Base-by-base conservation (phyloP, 768 basidiomycete species). In the Pleurotus tuber-regium region DNA sequence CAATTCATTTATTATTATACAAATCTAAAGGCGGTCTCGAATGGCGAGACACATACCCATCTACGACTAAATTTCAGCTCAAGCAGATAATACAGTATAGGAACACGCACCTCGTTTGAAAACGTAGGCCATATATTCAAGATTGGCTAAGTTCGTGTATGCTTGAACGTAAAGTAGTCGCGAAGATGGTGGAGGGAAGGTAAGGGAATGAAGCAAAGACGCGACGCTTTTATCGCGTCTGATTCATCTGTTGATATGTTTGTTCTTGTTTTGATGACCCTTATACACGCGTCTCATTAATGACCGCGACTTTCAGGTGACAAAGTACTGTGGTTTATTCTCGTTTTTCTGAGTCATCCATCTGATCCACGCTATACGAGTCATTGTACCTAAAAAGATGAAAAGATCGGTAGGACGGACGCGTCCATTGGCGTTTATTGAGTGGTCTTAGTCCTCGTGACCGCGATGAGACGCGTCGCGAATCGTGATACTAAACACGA, bases 1-100 rank as follows among this genome's bases (percentile, higher is more conserved):
- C n/a, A 42, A 11, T 56, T 57, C 29, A 51, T 59, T 61, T 55
- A 62, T 43, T 49, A n/a, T n/a, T n/a, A n/a, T n/a, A n/a, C n/a
- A 57, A 57, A 24, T 33, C 8, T 11, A 31, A 41, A 36, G 28
- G 52, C 53, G 57, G 54, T 19, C 49, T 67, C 71, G 72, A 72
- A 70, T 65, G 58, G 65, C 69, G 39, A 33, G 28, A n/a, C 29
- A 71, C 77, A 42, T 61, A 79, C 78, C 77, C 78, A 68, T 79
- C 77, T 78, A 58, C 50, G 53, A 54, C 30, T 24, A 54, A 55
- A 33, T 10, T 11, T 55, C 48, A 61, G 53, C 36, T 31, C 10
- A 46, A 44, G 50, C 33, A 41, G 11, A 31, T 19, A 28, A n/a
- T 11, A 6, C 16, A 19, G 18, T 44, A 26, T 23, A 57, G 21